Percentiles rank a stretch among this genome's conserved stretches.
phyloP scores from a whole-genome alignment of 1,284 basidiomycete species.

The Fomitiporia mediterranea region DNA sequence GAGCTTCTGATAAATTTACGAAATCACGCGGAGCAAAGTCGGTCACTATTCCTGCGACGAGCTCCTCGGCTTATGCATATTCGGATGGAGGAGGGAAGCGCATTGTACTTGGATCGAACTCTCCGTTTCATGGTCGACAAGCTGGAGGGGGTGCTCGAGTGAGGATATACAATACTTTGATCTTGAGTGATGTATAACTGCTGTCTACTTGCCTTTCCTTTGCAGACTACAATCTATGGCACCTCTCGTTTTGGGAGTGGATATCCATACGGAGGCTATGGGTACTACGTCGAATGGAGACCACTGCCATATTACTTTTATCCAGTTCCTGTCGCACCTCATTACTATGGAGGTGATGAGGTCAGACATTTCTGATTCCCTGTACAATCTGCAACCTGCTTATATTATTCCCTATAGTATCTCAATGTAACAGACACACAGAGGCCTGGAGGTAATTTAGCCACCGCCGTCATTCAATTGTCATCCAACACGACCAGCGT shows the following conservation, averaged over 20 bases:
- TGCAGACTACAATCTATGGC: slow-evolving; percentile 12
- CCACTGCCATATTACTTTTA: slow-evolving; percentile 25
- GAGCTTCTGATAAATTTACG: not conserved
- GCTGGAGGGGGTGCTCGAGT: slow-evolving; percentile 15
- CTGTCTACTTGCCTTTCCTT: not conserved
- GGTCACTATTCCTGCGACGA: not conserved
- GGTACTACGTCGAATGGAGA: slow-evolving; percentile 6
- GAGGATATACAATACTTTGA: not conserved
- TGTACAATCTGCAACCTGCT: not conserved
- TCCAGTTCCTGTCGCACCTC: slow-evolving; percentile 21
- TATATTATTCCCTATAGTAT: slow-evolving; percentile 21
- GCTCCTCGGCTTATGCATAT: slow-evolving; percentile 6
- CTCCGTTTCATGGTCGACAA: slow-evolving; percentile 13
- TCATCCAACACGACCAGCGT: slow-evolving; percentile 21
- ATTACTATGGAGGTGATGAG: slow-evolving; percentile 26
- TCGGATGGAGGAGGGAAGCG: slow-evolving; percentile 18
- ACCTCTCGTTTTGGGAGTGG: slow-evolving; percentile 18
- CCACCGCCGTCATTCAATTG: slow-evolving; percentile 16
- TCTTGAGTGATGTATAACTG: not conserved
- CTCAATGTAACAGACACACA: slow-evolving; percentile 18
- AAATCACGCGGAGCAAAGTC: slow-evolving; percentile 4
- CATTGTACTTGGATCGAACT: slow-evolving; percentile 3
- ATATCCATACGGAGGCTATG: slow-evolving; percentile 18
- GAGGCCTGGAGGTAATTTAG: slow-evolving; percentile 24
- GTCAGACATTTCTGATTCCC: slow-evolving; percentile 13